Base-by-base conservation (phyloP, 179 eudicot species). In the Actinidia arguta region DNA sequence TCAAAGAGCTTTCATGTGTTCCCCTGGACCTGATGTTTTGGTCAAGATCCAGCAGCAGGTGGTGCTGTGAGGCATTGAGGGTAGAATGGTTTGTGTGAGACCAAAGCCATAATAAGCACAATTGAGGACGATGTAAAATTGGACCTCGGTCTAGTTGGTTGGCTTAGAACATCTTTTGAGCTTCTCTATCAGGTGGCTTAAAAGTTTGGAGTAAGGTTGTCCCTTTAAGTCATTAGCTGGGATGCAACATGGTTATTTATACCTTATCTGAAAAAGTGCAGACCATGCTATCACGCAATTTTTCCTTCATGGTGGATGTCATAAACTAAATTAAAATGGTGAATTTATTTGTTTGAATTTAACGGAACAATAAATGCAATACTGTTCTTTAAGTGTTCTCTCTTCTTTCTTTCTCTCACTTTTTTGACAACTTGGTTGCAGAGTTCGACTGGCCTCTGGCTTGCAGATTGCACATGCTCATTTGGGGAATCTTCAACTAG, bases 401-500 rank as follows among this genome's bases (percentile, higher is more conserved):
- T 17, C 16, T 48, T 25, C 47, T 18, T 47, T 59, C 31, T 62
- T 17, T 67, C 56, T n/a, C 11, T 50, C 72, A 6, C 47, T 61
- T 18, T 16, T 22, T 14, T 7, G 9, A 56, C 66, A 62, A 25
- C 73, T 87, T 83, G 85, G 42, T 71, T 85, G 89, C 93, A 96
- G 99, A 80, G 82, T 93, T 73, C 93, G 97, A 44, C 84, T 96
- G 82, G 99, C 99, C 76, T 85, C 91, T 83, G 99, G 99, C 75
- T 92, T 96, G 91, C 98, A 93, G 91, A 85, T 92, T 52, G 90
- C 99, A 5, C 99, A 96, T 76, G 84, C 83, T 80, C 80, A 83
- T 85, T 82, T 95, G 81, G 98, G 99, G 36, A 96, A 95, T 90
- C 96, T 96, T 87, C 99, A 96, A 85, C 92, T 96, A 48, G 98